These are phyloP conservation scores for Chlorella sp. DNA, from an alignment of 139 green algal species.

Conservation along the genomic window DNA sequence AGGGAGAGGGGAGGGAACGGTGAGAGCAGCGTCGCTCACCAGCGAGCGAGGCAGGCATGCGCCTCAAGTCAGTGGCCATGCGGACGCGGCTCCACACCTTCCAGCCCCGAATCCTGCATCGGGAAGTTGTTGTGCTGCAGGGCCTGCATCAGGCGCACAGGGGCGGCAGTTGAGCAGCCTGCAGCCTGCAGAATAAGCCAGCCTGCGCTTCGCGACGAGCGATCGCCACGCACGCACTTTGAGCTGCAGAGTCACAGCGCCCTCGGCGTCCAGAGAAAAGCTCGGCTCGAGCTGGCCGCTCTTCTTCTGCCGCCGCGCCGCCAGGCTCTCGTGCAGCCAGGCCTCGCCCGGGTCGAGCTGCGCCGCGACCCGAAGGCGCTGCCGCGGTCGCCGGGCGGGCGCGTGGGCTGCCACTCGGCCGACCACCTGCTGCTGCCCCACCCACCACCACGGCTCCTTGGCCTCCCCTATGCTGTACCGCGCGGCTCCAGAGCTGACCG, in stretches of 20 bases:
- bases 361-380: not conserved
- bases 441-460: too few species aligned
- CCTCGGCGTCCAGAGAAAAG: conserved; percentile 14
- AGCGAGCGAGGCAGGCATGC: not conserved
- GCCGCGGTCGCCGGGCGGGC: not conserved
- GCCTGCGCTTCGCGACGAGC: not conserved
- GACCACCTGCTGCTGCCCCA: too few species aligned
- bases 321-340: not conserved
- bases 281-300: conserved; percentile 10
- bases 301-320: conserved; percentile 1
- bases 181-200: not conserved
- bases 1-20: not conserved
- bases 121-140: conserved; percentile 42
- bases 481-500: too few species aligned
- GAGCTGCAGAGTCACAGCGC: conserved; percentile 10
- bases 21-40: not conserved
- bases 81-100: conserved; percentile 14
- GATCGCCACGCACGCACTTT: not conserved
- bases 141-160: conserved; percentile 8
- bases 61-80: too few species aligned
- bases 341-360: not conserved
- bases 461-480: too few species aligned
- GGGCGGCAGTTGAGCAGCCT: not conserved
- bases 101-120: conserved; percentile 31
- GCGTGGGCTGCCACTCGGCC: too few species aligned